phyloP scores from a whole-genome alignment of 768 basidiomycete genomes.

The Mycena alexandri region DNA sequence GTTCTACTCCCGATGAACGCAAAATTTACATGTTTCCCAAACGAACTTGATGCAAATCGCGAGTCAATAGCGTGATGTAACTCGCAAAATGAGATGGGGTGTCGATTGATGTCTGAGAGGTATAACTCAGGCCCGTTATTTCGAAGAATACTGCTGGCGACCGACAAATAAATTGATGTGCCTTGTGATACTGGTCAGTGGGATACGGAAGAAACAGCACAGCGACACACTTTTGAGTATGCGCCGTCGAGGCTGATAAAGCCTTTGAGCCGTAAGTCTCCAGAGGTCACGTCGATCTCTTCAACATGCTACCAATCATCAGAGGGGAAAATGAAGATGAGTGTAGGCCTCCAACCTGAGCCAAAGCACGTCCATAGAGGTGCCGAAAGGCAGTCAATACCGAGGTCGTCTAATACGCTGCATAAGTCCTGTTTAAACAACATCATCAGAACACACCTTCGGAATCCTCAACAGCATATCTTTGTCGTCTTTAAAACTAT shows the following conservation, averaged over 20 bases:
- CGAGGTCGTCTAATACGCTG: conserved; percentile 66
- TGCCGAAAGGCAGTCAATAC: conserved; percentile 77
- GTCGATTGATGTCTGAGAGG: conserved; percentile 80
- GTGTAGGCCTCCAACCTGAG: conserved; percentile 63
- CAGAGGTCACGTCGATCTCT: conserved; percentile 64
- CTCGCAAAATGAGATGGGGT: conserved; percentile 74
- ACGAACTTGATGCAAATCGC: conserved; percentile 75
- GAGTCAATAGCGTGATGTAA: conserved; percentile 78
- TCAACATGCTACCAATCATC: conserved; percentile 72
- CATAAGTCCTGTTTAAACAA: background rate
- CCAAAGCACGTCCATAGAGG: conserved; percentile 79
- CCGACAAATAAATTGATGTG: conserved; percentile 91
- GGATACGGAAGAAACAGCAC: conserved; percentile 10
- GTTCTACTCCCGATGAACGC: conserved; percentile 1
- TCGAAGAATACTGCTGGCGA: conserved; percentile 28
- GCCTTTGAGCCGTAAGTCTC: conserved; percentile 72
- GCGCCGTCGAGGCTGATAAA: conserved; percentile 89
- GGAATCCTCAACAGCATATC: conserved; percentile 70
- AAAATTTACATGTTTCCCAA: conserved; percentile 73
- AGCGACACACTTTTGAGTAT: conserved; percentile 69
- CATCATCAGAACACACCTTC: conserved; percentile 62
- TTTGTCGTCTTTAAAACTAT: conserved; percentile 55
- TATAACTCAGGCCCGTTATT: background rate
- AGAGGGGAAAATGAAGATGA: conserved; percentile 19
- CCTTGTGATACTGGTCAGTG: conserved; percentile 56